A percentile compares a stretch with the other conserved stretches of the same genome.
phyloP scores from a whole-genome alignment of 73 alveolate genomes.

The Paramecium sexaurelia region DNA sequence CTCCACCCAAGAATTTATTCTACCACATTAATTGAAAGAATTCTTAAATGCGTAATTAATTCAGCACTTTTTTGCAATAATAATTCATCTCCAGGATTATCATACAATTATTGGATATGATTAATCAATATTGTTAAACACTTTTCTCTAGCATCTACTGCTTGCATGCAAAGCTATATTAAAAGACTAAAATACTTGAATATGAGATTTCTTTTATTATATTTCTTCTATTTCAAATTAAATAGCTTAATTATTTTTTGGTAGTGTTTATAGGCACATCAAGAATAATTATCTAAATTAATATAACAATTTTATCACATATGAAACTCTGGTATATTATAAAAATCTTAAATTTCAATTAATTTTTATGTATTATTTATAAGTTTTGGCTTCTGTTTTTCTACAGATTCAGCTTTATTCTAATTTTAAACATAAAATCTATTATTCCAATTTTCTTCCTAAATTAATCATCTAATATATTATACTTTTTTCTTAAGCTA shows the following conservation, averaged over 20 bases:
- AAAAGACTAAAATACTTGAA: background rate
- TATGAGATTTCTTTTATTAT: slow-evolving; percentile 24
- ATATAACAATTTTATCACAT: background rate
- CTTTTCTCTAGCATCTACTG: slow-evolving; percentile 13
- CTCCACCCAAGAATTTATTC: slow-evolving; percentile 20
- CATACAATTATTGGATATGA: background rate
- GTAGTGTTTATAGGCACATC: slow-evolving; percentile 5
- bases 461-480: background rate
- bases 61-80: background rate
- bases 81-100: background rate
- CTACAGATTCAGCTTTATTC: background rate
- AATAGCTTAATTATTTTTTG: slow-evolving; percentile 7
- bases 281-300: slow-evolving; percentile 7
- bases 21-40: slow-evolving; percentile 13
- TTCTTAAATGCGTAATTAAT: slow-evolving; percentile 31
- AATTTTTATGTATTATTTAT: background rate
- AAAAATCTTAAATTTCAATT: background rate
- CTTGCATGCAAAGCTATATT: slow-evolving; percentile 28
- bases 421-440: slow-evolving; percentile 24
- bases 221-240: slow-evolving; percentile 47
- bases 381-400: background rate
- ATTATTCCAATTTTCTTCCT: slow-evolving; percentile 55
- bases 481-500: background rate
- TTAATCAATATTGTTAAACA: background rate
- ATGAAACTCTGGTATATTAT: slow-evolving; percentile 26